Evolutionary conservation across 306 rosid species (phyloP).

Genomic region (Urtica urens): DNA sequence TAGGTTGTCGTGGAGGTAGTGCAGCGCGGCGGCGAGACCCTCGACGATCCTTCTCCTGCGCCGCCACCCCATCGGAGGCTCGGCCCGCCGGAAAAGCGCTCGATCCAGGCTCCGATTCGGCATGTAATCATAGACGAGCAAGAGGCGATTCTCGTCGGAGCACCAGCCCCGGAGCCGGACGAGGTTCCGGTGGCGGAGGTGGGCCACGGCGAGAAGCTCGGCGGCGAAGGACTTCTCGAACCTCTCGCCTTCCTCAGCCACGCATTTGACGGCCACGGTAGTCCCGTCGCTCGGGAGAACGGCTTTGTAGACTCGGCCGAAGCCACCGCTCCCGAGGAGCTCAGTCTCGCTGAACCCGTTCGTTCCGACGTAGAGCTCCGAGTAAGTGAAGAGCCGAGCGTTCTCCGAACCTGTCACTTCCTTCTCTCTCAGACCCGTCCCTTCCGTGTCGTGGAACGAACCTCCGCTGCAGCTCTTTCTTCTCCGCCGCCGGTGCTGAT

Average conservation of each 20-base stretch:
- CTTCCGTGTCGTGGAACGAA: conserved; percentile 68
- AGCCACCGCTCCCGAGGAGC: conserved; percentile 85
- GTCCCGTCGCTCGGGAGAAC: conserved; percentile 87
- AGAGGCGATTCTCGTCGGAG: conserved; percentile 60
- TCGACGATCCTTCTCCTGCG: conserved; percentile 46
- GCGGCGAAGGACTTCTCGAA: conserved; percentile 85
- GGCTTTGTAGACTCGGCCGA: conserved; percentile 71
- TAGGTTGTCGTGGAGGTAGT: conserved; percentile 74
- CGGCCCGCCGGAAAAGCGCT: conserved; percentile 42
- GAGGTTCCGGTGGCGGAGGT: conserved; percentile 89
- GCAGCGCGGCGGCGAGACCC: conserved; percentile 73
- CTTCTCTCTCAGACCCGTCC: conserved; percentile 51
- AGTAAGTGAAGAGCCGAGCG: conserved; percentile 74
- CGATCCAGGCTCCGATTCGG: conserved; percentile 85
- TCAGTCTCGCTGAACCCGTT: conserved; percentile 65
- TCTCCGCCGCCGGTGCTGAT: neutral
- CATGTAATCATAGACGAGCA: conserved; percentile 85
- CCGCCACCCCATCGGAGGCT: conserved; percentile 49
- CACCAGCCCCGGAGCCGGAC: conserved; percentile 92
- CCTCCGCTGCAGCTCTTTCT: conserved; percentile 10
- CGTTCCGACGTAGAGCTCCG: conserved; percentile 80
- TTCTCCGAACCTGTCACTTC: conserved; percentile 65
- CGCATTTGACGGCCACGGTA: conserved; percentile 81
- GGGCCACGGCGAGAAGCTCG: conserved; percentile 75
- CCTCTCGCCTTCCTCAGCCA: conserved; percentile 63